Conservation (phyloP, 305 asterid species). For the Fraxinus nigra region DNA sequence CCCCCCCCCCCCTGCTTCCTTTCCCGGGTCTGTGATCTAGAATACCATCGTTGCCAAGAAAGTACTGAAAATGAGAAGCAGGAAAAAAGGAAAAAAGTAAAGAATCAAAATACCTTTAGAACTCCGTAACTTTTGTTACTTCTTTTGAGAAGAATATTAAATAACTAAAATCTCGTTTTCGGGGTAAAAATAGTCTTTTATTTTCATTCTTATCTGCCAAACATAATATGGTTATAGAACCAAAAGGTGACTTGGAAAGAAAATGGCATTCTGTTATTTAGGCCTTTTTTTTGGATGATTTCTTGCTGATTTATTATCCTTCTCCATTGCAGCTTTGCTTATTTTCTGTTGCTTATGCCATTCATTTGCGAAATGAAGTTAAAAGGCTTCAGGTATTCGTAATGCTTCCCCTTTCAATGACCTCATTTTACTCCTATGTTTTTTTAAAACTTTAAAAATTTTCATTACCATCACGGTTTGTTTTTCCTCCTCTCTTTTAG, state of each 20-base stretch:
- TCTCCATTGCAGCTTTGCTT: constrained; percentile 61
- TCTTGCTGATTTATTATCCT: constrained; percentile 4
- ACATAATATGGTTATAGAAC: background rate
- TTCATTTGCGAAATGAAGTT: constrained; percentile 54
- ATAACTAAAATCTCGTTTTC: background rate
- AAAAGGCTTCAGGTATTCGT: constrained; percentile 65
- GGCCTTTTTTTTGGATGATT: constrained; percentile 8
- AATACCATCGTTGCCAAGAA: background rate
- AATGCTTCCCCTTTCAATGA: constrained; percentile 16
- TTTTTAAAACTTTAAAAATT: background rate
- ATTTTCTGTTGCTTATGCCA: constrained; percentile 42
- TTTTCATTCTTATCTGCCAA: background rate
- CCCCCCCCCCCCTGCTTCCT: too few species aligned
- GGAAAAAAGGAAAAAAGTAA: background rate
- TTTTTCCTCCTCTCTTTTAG: background rate
- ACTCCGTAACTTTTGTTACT: background rate
- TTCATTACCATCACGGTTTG: background rate
- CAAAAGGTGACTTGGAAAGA: background rate
- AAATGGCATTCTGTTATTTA: background rate
- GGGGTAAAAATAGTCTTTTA: background rate
- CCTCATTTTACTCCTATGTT: constrained; percentile 10
- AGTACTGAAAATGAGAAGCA: background rate
- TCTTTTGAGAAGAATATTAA: background rate
- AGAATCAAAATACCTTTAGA: background rate
- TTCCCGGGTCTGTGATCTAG: background rate